Percentiles rank a stretch among this genome's conserved stretches.
Evolutionary conservation across 2,329 filamentous ascomycete species (phyloP).

Genomic region (Apiospora malaysiana): DNA sequence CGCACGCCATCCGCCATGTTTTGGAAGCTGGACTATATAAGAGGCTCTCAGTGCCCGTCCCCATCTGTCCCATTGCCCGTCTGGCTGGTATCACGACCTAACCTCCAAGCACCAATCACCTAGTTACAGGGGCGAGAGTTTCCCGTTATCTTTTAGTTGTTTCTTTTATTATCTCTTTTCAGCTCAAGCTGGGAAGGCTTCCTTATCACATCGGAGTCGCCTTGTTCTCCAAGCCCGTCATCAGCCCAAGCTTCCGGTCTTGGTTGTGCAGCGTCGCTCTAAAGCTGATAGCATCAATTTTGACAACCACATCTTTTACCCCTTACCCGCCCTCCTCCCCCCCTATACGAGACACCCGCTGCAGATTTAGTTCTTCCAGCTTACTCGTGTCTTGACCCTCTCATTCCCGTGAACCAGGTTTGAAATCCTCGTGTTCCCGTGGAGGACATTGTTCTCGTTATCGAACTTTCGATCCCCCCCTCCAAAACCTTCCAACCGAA

Average conservation of each 20-base stretch:
- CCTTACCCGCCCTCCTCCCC: not conserved
- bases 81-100: conserved; percentile 14
- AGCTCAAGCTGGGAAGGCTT: conserved; percentile 10
- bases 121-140: conserved; percentile 8
- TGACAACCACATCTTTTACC: not conserved
- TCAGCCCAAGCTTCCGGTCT: conserved; percentile 18
- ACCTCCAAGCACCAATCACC: conserved; percentile 1
- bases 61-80: not conserved
- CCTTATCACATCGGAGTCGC: conserved; percentile 10
- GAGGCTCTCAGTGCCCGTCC: not conserved
- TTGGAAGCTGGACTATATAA: conserved; percentile 3
- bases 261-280: conserved; percentile 7
- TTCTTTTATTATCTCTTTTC: not conserved
- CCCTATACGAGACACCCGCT: not conserved
- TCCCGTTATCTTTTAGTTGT: conserved; percentile 15
- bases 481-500: not conserved
- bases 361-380: conserved; percentile 1
- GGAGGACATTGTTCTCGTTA: not conserved
- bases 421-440: conserved; percentile 9
- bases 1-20: not conserved
- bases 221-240: conserved; percentile 15
- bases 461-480: conserved; percentile 8
- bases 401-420: not conserved
- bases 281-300: conserved; percentile 5
- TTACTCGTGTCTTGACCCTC: conserved; percentile 2